Evolutionary conservation across 495 filamentous ascomycete genomes (phyloP).

Genomic region (Neurospora sp.): DNA sequence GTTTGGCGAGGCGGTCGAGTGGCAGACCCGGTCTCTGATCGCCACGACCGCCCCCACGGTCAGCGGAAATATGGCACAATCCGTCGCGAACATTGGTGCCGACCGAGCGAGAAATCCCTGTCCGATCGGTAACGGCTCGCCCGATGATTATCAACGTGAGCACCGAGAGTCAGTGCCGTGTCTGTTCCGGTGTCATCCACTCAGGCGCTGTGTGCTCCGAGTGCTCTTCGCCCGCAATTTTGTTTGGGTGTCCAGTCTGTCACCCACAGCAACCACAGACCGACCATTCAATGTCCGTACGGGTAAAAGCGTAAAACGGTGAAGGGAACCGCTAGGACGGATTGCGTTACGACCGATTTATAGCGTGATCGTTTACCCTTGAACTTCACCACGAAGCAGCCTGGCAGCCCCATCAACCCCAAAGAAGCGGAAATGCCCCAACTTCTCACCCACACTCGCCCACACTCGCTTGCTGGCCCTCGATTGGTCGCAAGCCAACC

Average conservation of each 20-base stretch:
- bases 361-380: neutral
- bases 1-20: neutral
- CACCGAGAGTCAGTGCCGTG: neutral
- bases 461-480: neutral
- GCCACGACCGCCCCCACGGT: neutral
- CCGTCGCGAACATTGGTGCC: neutral
- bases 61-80: neutral
- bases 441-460: neutral
- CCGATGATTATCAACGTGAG: neutral
- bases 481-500: neutral
- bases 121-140: neutral
- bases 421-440: neutral
- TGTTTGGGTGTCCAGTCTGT: neutral
- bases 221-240: neutral
- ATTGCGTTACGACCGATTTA: neutral
- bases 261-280: neutral
- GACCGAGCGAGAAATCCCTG: neutral
- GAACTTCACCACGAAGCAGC: neutral
- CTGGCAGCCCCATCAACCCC: neutral
- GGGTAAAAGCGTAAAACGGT: neutral
- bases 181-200: neutral
- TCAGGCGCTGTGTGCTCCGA: neutral
- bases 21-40: neutral
- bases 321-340: neutral
- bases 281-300: neutral